Conservation (phyloP, 2,329 filamentous ascomycete genomes). For the Zalaria sp. region DNA sequence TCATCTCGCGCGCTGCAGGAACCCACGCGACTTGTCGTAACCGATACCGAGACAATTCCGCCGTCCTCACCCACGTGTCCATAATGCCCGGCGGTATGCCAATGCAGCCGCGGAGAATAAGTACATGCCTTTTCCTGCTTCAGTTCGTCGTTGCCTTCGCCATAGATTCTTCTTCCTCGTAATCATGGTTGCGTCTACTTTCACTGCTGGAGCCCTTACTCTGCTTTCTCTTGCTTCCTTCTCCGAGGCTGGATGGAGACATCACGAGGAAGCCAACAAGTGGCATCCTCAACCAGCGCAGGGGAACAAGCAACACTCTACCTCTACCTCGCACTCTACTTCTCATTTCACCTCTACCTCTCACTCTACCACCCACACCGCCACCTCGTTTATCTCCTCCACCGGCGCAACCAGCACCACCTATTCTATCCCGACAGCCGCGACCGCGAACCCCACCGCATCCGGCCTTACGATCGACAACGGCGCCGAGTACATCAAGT, state of each 20-base stretch:
- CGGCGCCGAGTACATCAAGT: slow-evolving; percentile 33
- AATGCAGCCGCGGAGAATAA: background rate
- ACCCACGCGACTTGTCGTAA: background rate
- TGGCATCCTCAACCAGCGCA: too few relatives aligned
- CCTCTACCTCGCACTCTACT: background rate
- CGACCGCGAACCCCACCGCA: slow-evolving; percentile 5
- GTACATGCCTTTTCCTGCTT: background rate
- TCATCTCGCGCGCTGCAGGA: background rate
- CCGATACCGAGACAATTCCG: too few relatives aligned
- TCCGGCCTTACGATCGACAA: slow-evolving; percentile 5
- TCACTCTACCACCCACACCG: background rate
- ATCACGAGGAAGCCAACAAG: background rate
- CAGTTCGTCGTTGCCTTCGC: background rate
- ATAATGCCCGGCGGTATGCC: background rate
- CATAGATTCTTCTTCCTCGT: background rate
- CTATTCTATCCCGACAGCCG: slow-evolving; percentile 7
- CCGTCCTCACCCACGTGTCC: background rate
- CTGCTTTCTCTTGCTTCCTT: background rate
- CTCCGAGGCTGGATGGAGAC: background rate
- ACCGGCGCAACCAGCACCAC: background rate
- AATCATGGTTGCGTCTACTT: background rate
- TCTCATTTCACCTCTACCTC: background rate
- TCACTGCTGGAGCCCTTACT: background rate
- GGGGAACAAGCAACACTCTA: too few relatives aligned
- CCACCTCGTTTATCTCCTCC: background rate